phyloP scores from a whole-genome alignment of 805 yeast species.

The Lachancea waltii region DNA sequence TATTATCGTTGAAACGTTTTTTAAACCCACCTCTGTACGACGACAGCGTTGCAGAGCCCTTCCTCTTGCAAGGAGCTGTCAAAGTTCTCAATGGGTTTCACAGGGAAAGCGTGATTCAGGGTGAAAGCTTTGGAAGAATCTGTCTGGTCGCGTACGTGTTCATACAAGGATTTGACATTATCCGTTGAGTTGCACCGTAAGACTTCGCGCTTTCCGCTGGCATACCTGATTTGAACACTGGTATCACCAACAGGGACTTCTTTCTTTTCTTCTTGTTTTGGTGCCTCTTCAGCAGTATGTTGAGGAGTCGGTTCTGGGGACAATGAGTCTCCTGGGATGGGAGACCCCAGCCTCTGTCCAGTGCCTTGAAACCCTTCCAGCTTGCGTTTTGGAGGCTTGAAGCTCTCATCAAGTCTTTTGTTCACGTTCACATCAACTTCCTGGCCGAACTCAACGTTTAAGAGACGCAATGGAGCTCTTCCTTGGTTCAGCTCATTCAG shows the following conservation, averaged over 20 bases:
- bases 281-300: constrained; percentile 10
- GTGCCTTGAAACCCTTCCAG: constrained; percentile 67
- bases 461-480: constrained; percentile 77
- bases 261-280: constrained; percentile 18
- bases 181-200: constrained; percentile 60
- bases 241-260: constrained; percentile 51
- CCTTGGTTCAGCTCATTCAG: constrained; percentile 80
- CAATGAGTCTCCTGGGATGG: constrained; percentile 65
- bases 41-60: constrained; percentile 74
- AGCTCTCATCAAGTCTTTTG: constrained; percentile 76
- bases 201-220: constrained; percentile 67
- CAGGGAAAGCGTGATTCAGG: constrained; percentile 78
- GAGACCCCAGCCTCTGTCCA: constrained; percentile 86
- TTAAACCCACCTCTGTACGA: constrained; percentile 75
- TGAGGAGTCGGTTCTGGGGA: constrained; percentile 8
- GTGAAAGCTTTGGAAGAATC: constrained; percentile 47
- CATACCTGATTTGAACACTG: constrained; percentile 73
- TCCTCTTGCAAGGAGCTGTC: constrained; percentile 61
- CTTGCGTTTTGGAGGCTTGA: constrained; percentile 55
- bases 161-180: constrained; percentile 59
- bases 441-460: constrained; percentile 83
- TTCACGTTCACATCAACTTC: constrained; percentile 88
- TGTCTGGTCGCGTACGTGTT: constrained; percentile 52
- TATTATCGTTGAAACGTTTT: not conserved
- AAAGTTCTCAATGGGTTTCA: constrained; percentile 57